Base-by-base conservation (phyloP, 176 grass and related monocot species). In the Tillandsia leiboldiana region DNA sequence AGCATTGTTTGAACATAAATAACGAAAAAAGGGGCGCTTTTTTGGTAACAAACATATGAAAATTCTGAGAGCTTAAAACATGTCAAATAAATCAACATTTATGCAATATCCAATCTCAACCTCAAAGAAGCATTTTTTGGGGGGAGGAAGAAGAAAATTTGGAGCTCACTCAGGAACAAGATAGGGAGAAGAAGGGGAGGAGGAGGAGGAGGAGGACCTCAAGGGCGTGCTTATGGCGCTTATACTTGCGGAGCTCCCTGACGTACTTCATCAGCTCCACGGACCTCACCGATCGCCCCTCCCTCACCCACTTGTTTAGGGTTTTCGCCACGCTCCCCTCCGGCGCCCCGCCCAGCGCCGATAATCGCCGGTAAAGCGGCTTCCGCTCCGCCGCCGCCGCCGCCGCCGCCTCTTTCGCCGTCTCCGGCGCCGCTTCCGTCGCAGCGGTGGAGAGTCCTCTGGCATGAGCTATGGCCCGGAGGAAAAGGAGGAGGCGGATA, bases 181-280 rank as follows among this genome's bases (percentile, higher is more conserved):
- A 10, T 20, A 64, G 42, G 33, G 33, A 42, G 33, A n/a, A 74
- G 23, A 49, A 24, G n/a, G 17, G 28, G 29, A 50, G 33, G 48
- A 50, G 20, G 29, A 50, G 33, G 48, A 50, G 20, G 48, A 42
- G 33, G 63, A 26, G 63, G 66, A 88, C 89, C 89, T 88, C 89
- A 47, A 91, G 85, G 70, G 89, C 89, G 7, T 91, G 89, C 18
- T 62, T 64, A 14, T 88, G 68, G 27, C 85, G 85, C 28, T 69
- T 73, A 78, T 92, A 92, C 79, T 48, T 85, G 70, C 89, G 89
- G 65, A 92, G 89, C 63, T 80, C 79, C 79, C 75, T 88, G 63
- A 83, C 85, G 71, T 78, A 74, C 51, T 68, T 83, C 61, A 77
- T 53, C 22, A 92, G 89, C 9, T 88, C 53, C 1, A 20, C 66